phyloP scores from a whole-genome alignment of 192 early-diverging fungal genomes.

The Chytriomyces hyalinus region DNA sequence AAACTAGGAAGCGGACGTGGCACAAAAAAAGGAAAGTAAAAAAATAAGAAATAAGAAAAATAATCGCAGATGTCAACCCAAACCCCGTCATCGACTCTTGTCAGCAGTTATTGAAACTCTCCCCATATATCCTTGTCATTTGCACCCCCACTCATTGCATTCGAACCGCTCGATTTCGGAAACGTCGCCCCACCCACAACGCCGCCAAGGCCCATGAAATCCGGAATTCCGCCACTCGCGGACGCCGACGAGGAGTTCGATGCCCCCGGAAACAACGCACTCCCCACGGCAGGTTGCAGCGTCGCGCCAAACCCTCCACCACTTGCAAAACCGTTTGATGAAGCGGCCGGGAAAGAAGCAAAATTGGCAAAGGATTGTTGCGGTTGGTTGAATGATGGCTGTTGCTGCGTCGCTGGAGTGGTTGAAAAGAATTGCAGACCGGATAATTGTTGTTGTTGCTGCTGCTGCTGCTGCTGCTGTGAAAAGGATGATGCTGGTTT shows the following conservation, averaged over 20 bases:
- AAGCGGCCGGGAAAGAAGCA: constrained; percentile 11
- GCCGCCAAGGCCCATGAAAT: constrained; percentile 39
- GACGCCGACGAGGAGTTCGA: not conserved
- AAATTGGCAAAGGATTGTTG: constrained; percentile 31
- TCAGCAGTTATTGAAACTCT: constrained; percentile 41
- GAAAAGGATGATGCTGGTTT: not conserved
- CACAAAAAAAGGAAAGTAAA: too few relatives aligned
- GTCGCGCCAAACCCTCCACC: not conserved
- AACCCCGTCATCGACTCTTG: too few relatives aligned
- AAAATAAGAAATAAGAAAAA: too few relatives aligned
- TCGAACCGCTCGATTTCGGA: not conserved
- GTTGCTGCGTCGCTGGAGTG: not conserved
- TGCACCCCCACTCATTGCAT: not conserved
- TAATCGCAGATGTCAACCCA: too few relatives aligned
- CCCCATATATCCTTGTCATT: constrained; percentile 42
- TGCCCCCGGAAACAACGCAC: constrained; percentile 15
- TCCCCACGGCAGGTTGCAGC: constrained; percentile 18
- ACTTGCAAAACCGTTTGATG: not conserved
- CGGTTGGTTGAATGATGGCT: not conserved
- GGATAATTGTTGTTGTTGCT: constrained; percentile 27
- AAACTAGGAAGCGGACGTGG: too few relatives aligned
- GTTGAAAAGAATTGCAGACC: constrained; percentile 5
- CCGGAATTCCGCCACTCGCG: constrained; percentile 43
- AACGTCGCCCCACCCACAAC: constrained; percentile 10
- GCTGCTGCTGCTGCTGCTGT: constrained; percentile 8